Evolutionary conservation across 2,329 filamentous ascomycete genomes (phyloP).

Genomic region (Penicillium vulpinum): DNA sequence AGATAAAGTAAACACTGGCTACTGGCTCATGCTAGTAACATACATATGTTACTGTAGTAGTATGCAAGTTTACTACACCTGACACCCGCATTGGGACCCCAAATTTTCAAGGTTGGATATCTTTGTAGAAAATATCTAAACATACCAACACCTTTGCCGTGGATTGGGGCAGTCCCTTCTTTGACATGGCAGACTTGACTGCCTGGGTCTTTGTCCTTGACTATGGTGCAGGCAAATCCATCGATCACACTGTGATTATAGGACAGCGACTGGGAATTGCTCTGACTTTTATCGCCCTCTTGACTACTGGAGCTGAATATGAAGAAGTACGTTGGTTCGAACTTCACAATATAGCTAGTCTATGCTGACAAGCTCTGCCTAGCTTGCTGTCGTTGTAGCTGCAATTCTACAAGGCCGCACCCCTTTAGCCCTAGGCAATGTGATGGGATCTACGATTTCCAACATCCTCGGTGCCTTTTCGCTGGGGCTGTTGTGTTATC

Average conservation of each 20-base stretch:
- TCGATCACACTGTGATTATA: conserved; percentile 53
- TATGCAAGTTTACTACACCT: too few species aligned
- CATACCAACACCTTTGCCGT: background rate
- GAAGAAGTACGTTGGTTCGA: conserved; percentile 48
- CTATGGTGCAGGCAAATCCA: conserved; percentile 54
- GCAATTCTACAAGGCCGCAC: conserved; percentile 49
- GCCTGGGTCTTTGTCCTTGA: conserved; percentile 53
- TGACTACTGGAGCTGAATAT: conserved; percentile 58
- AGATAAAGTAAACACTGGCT: too few species aligned
- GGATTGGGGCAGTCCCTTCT: conserved; percentile 33
- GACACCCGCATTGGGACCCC: too few species aligned
- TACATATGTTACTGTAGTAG: too few species aligned
- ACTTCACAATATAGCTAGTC: background rate
- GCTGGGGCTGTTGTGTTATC: conserved; percentile 51
- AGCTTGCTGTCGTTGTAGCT: conserved; percentile 53
- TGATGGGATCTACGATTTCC: conserved; percentile 56
- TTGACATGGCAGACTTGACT: conserved; percentile 41
- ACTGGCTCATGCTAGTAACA: too few species aligned
- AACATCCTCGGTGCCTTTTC: conserved; percentile 59
- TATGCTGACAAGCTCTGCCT: conserved; percentile 1
- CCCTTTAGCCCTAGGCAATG: conserved; percentile 55
- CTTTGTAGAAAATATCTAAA: background rate
- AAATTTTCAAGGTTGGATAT: too few species aligned
- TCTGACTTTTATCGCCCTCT: conserved; percentile 51
- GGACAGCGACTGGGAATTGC: conserved; percentile 49